Conservation (phyloP, 2,329 filamentous ascomycete genomes). For the Gaeumannomyces sp. region DNA sequence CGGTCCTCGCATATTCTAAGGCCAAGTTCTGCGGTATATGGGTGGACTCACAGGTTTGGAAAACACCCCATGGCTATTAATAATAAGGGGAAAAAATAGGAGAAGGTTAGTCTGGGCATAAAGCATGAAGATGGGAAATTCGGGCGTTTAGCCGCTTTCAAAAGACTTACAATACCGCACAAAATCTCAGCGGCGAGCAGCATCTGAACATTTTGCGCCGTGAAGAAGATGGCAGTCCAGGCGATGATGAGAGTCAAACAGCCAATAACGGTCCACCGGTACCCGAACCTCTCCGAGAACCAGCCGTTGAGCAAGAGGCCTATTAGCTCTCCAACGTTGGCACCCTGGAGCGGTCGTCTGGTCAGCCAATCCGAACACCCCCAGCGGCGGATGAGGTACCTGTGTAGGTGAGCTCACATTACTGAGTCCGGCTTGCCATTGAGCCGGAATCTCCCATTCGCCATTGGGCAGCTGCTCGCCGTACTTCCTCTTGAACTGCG, state of each 20-base stretch:
- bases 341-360: conserved; percentile 30
- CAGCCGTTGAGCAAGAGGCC: conserved; percentile 61
- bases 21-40: not conserved
- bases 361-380: not conserved
- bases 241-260: conserved; percentile 47
- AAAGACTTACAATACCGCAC: conserved; percentile 41
- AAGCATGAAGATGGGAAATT: not conserved
- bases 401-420: conserved; percentile 30
- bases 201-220: conserved; percentile 51
- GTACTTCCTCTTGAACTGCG: conserved; percentile 52
- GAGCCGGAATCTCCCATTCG: conserved; percentile 49
- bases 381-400: no score
- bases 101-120: not conserved
- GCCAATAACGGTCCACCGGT: conserved; percentile 56
- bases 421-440: conserved; percentile 57
- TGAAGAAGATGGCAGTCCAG: conserved; percentile 61
- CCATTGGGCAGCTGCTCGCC: conserved; percentile 39
- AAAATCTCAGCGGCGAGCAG: conserved; percentile 57
- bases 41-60: conserved; percentile 26
- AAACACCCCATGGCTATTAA: conserved; percentile 34
- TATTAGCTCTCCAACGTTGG: conserved; percentile 57
- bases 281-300: conserved; percentile 61
- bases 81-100: not conserved
- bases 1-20: no score
- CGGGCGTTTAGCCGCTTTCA: not conserved